These are phyloP conservation scores for Stentor coeruleus DNA, from an alignment of 73 alveolate genomes.

Conservation along the genomic window DNA sequence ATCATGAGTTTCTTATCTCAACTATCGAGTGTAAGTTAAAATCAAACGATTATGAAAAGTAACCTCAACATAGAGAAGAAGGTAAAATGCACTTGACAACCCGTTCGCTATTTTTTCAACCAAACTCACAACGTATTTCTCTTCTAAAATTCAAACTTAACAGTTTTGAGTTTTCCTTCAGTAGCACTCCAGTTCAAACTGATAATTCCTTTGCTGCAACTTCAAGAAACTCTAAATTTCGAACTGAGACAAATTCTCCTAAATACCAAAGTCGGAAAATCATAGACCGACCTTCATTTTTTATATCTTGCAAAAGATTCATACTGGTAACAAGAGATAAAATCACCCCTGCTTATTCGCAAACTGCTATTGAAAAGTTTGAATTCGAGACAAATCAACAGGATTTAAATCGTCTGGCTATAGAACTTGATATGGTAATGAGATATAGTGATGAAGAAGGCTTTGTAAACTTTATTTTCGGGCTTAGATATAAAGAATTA, in stretches of 20 bases:
- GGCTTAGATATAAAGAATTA: slow-evolving; percentile 7
- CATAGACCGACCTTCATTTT: neutral
- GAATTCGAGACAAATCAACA: neutral
- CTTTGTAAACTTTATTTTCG: neutral
- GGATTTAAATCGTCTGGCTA: neutral
- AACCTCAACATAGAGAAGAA: neutral
- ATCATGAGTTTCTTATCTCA: neutral
- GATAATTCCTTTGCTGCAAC: neutral
- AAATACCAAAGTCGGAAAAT: neutral
- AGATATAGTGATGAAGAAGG: slow-evolving; percentile 23
- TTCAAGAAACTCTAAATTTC: neutral
- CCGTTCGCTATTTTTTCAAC: slow-evolving; percentile 13
- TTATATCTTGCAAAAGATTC: neutral
- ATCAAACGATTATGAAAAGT: slow-evolving; percentile 11
- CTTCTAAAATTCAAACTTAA: slow-evolving; percentile 5
- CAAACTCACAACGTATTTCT: neutral
- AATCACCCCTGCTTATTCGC: slow-evolving; percentile 24
- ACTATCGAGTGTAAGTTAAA: neutral
- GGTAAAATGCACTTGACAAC: slow-evolving; percentile 15
- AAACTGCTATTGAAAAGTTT: neutral
- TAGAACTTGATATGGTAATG: slow-evolving; percentile 1
- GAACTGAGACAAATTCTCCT: neutral
- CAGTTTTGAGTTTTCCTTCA: neutral
- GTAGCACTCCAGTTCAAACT: neutral
- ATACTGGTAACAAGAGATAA: neutral